Evolutionary conservation across 768 basidiomycete species (phyloP), one percentile per base, ranked within the genome.

Genomic region (Vararia minispora): DNA sequence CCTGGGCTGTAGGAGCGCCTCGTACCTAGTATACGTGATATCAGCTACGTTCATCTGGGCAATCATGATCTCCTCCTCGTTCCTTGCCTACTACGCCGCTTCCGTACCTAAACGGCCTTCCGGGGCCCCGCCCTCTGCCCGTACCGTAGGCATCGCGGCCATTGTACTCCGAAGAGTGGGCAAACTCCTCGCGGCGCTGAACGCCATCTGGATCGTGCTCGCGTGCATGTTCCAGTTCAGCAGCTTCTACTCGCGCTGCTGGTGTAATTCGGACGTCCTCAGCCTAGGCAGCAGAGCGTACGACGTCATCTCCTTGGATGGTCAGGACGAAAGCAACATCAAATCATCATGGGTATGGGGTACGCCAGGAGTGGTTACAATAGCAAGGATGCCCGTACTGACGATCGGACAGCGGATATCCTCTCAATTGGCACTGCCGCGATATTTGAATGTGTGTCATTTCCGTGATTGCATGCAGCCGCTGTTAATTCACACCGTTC

Each of bases 181-280:
- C 7, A 55, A 60, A 35, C 16, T 41, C 3, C 23, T 61, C n/a
- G 60, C 60, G 3, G 37, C 50, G 6, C 5, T 44, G 34, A 61
- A 61, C 18, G 50, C 58, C 4, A 40, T 53, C 10, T 45, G 48
- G 8, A 42, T 55, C 39, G 2, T 62, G 12, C 20, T 45, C 26
- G 46, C 40, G 16, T 59, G 55, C 9, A 4, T 61, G 8, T 47
- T 62, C 24, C 56, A 62, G 28, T 61, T 51, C 26, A 35, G 51
- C 6, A 41, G 48, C 26, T 36, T 55, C 6, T 61, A 47, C 29
- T 34, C 46, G 12, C 48, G 40, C 2, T 61, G 60, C 33, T 62
- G 45, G 12, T 61, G 60, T 25, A 46, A 55, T 23, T 49, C 58
- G 17, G 57, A 48, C 30, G 46, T 57, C 3, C 37, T 40, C 2